phyloP scores from a whole-genome alignment of 768 basidiomycete genomes.

The Serendipita sp. region DNA sequence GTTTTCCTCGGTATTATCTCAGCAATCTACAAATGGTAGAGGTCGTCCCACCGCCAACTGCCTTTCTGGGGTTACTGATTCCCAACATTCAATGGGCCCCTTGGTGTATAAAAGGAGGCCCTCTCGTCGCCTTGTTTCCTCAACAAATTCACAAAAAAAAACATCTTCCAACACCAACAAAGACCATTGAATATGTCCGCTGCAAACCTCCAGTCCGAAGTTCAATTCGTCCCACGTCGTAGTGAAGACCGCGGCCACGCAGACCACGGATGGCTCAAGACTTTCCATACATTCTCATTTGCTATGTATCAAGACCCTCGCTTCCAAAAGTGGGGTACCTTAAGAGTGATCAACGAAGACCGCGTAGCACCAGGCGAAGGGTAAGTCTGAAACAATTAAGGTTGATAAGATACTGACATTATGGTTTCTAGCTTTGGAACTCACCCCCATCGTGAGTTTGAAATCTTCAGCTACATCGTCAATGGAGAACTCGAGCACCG shows the following conservation, averaged over 20 bases:
- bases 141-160: not conserved
- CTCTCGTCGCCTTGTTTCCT: not conserved
- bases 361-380: constrained; percentile 37
- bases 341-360: constrained; percentile 88
- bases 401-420: not conserved
- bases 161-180: not conserved
- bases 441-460: constrained; percentile 68
- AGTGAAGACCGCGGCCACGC: constrained; percentile 54
- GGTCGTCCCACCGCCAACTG: not conserved
- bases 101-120: not conserved
- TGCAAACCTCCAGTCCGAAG: not conserved
- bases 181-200: not conserved
- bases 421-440: constrained; percentile 61
- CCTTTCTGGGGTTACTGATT: not conserved
- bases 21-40: not conserved
- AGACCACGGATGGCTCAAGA: constrained; percentile 76
- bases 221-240: constrained; percentile 33
- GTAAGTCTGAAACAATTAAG: not conserved
- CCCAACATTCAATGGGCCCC: not conserved
- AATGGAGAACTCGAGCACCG: constrained; percentile 65
- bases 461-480: constrained; percentile 84
- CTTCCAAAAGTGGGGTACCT: constrained; percentile 47
- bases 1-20: not conserved
- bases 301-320: constrained; percentile 43
- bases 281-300: constrained; percentile 73